phyloP scores from a whole-genome alignment of 2,329 filamentous ascomycete species.

The Capronia epimyces region DNA sequence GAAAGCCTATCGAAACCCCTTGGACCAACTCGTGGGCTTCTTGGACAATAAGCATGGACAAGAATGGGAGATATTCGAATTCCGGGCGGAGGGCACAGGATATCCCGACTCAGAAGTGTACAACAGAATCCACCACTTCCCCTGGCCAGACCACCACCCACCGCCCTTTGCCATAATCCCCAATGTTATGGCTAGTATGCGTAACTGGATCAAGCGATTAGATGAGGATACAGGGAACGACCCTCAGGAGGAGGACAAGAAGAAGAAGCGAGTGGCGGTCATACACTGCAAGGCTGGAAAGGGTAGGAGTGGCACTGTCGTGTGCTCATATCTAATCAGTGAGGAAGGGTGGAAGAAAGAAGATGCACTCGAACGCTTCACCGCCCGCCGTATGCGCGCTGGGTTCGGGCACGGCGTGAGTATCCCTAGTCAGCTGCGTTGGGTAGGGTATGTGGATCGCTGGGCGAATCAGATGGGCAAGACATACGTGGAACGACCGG shows the following conservation, averaged over 20 bases:
- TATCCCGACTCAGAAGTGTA: constrained; percentile 91
- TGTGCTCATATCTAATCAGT: constrained; percentile 82
- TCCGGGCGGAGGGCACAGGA: constrained; percentile 90
- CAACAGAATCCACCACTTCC: constrained; percentile 78
- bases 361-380: constrained; percentile 64
- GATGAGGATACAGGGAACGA: constrained; percentile 36
- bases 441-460: constrained; percentile 79
- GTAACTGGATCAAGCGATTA: constrained; percentile 68
- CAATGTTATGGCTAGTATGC: constrained; percentile 85
- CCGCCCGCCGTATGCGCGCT: constrained; percentile 79
- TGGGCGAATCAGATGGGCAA: constrained; percentile 70
- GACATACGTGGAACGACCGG: constrained; percentile 70
- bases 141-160: constrained; percentile 95
- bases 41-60: constrained; percentile 77
- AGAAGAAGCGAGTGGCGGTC: constrained; percentile 64
- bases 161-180: constrained; percentile 87
- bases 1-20: constrained; percentile 86
- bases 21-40: constrained; percentile 79
- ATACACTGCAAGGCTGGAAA: constrained; percentile 98
- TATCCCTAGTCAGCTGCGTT: constrained; percentile 86
- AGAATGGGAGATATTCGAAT: constrained; percentile 96
- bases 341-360: constrained; percentile 67
- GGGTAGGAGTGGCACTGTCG: constrained; percentile 80
- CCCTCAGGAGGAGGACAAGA: constrained; percentile 36
- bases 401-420: constrained; percentile 84